Evolutionary conservation across 352 stramenopile genomes (phyloP).

Genomic region (Globisporangium paddicum): DNA sequence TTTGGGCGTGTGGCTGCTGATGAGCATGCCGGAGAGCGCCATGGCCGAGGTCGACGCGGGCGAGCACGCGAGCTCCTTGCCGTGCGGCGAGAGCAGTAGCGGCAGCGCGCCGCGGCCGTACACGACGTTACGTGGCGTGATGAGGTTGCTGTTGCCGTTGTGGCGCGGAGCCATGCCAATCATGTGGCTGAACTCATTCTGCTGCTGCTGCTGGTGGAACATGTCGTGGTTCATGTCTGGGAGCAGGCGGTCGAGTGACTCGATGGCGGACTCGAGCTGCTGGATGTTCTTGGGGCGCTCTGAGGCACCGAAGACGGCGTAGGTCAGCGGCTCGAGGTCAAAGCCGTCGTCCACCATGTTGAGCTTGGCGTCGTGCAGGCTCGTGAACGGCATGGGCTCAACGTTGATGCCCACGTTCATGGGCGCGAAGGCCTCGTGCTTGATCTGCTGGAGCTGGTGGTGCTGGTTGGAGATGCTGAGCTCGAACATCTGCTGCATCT

Average conservation of each 20-base stretch:
- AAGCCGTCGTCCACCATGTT: conserved; percentile 42
- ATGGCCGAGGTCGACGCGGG: conserved; percentile 24
- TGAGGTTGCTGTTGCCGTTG: conserved; percentile 15
- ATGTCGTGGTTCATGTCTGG: conserved; percentile 67
- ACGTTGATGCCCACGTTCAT: conserved; percentile 32
- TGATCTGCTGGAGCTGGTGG: conserved; percentile 21
- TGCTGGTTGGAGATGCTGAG: conserved; percentile 64
- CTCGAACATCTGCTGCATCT: conserved; percentile 54
- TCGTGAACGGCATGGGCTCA: conserved; percentile 63
- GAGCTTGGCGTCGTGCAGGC: conserved; percentile 25
- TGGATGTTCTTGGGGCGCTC: conserved; percentile 45
- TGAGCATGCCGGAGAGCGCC: conserved; percentile 24
- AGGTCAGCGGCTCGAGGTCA: conserved; percentile 58
- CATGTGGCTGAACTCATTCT: conserved; percentile 13
- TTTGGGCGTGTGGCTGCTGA: conserved; percentile 24
- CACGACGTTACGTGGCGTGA: conserved; percentile 28
- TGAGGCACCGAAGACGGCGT: conserved; percentile 43
- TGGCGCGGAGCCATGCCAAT: conserved; percentile 12
- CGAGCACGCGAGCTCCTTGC: conserved; percentile 23
- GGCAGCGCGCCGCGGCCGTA: conserved; percentile 29
- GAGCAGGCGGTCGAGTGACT: conserved; percentile 67
- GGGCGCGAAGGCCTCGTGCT: conserved; percentile 22
- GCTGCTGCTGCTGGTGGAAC: conserved; percentile 28
- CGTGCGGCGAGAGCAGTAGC: conserved; percentile 30
- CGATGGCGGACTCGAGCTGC: conserved; percentile 68